These are phyloP conservation scores for Boletellus sp. DNA, from an alignment of 768 basidiomycete genomes.

Conservation along the genomic window DNA sequence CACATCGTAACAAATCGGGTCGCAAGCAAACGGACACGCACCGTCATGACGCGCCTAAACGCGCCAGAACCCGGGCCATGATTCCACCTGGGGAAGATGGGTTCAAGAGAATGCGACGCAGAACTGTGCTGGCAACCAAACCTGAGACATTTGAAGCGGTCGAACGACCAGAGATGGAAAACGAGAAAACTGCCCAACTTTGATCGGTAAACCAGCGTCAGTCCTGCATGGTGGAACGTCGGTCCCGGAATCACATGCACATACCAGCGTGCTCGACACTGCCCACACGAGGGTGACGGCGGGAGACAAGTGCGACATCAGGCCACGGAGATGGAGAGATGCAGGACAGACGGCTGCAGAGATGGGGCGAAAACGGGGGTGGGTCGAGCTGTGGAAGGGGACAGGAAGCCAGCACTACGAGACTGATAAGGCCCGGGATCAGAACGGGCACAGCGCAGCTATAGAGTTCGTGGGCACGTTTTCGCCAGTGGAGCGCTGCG, in stretches of 20 bases:
- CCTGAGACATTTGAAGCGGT: conserved; percentile 72
- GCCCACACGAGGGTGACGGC: conserved; percentile 63
- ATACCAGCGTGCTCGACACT: conserved; percentile 47
- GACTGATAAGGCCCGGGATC: neutral
- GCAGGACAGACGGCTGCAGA: conserved; percentile 10
- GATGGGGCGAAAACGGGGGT: too few species aligned
- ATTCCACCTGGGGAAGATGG: conserved; percentile 53
- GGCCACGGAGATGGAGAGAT: conserved; percentile 6
- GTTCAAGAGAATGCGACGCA: neutral
- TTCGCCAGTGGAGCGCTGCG: too few species aligned
- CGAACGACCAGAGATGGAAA: conserved; percentile 77
- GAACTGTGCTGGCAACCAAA: conserved; percentile 19
- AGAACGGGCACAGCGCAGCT: too few species aligned
- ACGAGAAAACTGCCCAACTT: conserved; percentile 63
- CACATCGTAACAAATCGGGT: neutral
- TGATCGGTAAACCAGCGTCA: neutral
- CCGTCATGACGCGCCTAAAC: conserved; percentile 85
- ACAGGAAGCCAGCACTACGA: conserved; percentile 1
- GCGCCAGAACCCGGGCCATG: conserved; percentile 63
- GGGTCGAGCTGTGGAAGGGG: too few species aligned
- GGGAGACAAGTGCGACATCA: conserved; percentile 64
- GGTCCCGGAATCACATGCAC: too few species aligned
- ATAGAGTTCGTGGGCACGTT: too few species aligned
- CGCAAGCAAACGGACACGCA: conserved; percentile 29
- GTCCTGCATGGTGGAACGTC: neutral